Percentiles rank a stretch among this genome's conserved stretches.
These are phyloP conservation scores for Paecilomyces dactylethromorphus DNA, from an alignment of 2,329 filamentous ascomycete species.

Conservation along the genomic window DNA sequence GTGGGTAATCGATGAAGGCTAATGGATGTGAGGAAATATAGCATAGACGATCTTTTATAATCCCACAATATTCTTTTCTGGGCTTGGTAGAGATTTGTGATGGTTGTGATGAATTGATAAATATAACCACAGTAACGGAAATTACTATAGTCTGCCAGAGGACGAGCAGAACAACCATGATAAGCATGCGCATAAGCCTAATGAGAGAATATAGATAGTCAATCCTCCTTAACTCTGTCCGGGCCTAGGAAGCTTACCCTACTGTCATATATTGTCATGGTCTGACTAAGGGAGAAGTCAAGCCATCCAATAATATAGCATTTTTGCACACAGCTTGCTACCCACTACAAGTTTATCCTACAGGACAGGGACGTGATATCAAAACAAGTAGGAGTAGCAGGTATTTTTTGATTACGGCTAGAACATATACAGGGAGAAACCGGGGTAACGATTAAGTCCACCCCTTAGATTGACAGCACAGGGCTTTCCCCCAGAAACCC, in stretches of 20 bases:
- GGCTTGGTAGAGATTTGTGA: too few relatives aligned
- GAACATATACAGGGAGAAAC: constrained; percentile 32
- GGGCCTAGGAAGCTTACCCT: not conserved
- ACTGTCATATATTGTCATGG: not conserved
- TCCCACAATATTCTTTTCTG: not conserved
- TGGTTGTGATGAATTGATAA: too few relatives aligned
- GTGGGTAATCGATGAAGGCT: not conserved
- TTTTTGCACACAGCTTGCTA: not conserved
- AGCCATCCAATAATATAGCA: not conserved
- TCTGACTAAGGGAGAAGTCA: not conserved
- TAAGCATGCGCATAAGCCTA: too few relatives aligned
- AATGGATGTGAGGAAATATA: not conserved
- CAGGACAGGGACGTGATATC: not conserved
- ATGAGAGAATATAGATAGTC: too few relatives aligned
- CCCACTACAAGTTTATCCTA: not conserved
- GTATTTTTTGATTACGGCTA: constrained; percentile 30
- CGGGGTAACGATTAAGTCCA: constrained; percentile 85
- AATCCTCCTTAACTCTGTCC: too few relatives aligned
- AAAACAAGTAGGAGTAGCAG: constrained; percentile 13
- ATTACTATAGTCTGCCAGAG: too few relatives aligned
- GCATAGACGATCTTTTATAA: not conserved
- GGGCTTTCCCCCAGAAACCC: constrained; percentile 83
- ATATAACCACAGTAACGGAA: too few relatives aligned
- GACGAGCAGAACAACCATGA: too few relatives aligned
- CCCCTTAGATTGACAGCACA: constrained; percentile 71